Evolutionary conservation across 2,329 filamentous ascomycete species (phyloP).

Genomic region (Xylaria sp.): DNA sequence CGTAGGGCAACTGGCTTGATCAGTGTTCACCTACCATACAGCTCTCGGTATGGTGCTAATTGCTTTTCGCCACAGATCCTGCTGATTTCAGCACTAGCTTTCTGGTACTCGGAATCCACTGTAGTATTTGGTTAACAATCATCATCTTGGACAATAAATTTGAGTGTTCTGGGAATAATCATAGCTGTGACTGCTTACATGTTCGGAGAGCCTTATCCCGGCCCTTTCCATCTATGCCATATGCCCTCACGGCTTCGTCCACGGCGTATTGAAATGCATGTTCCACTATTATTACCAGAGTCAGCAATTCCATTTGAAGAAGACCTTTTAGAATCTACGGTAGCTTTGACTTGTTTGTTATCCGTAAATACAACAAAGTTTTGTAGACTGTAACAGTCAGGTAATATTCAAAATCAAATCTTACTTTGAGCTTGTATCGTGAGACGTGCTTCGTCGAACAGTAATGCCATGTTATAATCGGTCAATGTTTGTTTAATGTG

Average conservation of each 20-base stretch:
- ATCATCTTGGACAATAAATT: not conserved
- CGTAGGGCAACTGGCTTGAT: slow-evolving; percentile 1
- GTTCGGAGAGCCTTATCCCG: slow-evolving; percentile 38
- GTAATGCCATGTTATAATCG: slow-evolving; percentile 41
- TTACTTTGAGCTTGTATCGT: slow-evolving; percentile 36
- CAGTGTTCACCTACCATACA: slow-evolving; percentile 36
- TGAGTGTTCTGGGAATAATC: not conserved
- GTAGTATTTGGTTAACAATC: slow-evolving; percentile 11
- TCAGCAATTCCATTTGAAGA: slow-evolving; percentile 19
- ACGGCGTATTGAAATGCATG: slow-evolving; percentile 39
- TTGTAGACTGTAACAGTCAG: not conserved
- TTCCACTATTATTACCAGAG: slow-evolving; percentile 32
- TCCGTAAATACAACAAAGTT: not conserved
- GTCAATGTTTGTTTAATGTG: slow-evolving; percentile 39
- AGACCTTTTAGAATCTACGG: too few species aligned
- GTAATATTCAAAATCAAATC: slow-evolving; percentile 4
- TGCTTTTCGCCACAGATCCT: slow-evolving; percentile 38
- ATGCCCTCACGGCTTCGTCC: slow-evolving; percentile 38
- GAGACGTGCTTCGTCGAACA: slow-evolving; percentile 35
- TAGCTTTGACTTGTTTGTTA: not conserved
- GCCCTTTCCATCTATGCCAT: slow-evolving; percentile 36
- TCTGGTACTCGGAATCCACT: slow-evolving; percentile 40
- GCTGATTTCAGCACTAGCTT: slow-evolving; percentile 40
- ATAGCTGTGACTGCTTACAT: slow-evolving; percentile 12
- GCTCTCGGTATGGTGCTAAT: slow-evolving; percentile 38